Evolutionary conservation across 169 alveolate species (phyloP).

Genomic region (Pseudocohnilembus persalinus): DNA sequence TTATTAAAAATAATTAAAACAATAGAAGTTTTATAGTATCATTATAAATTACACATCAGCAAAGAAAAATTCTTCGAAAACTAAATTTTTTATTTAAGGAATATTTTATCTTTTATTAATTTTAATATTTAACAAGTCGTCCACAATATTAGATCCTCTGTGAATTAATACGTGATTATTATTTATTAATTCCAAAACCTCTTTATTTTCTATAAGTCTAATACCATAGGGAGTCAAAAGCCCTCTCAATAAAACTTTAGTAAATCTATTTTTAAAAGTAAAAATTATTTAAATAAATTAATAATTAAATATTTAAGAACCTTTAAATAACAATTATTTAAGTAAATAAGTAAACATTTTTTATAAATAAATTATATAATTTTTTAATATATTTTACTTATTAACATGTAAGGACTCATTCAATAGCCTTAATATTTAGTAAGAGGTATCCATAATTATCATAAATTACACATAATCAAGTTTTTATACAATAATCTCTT

Average conservation of each 20-base stretch:
- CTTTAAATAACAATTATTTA: too few species aligned
- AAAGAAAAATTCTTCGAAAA: neutral
- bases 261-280: neutral
- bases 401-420: too few species aligned
- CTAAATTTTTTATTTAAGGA: neutral
- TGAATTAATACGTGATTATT: neutral
- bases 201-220: neutral
- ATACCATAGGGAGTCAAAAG: neutral
- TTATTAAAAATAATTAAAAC: too few species aligned
- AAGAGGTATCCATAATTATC: neutral
- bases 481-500: too few species aligned
- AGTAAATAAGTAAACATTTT: too few species aligned
- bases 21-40: neutral
- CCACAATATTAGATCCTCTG: neutral
- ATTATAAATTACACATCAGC: neutral
- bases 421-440: neutral
- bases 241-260: neutral
- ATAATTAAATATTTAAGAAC: too few species aligned
- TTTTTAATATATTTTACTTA: too few species aligned
- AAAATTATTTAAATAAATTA: too few species aligned
- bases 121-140: neutral
- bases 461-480: neutral
- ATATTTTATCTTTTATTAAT: neutral
- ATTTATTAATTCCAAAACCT: neutral
- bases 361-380: too few species aligned